These are phyloP conservation scores for Tothia fuscella DNA, from an alignment of 2,329 filamentous ascomycete genomes.

Conservation along the genomic window DNA sequence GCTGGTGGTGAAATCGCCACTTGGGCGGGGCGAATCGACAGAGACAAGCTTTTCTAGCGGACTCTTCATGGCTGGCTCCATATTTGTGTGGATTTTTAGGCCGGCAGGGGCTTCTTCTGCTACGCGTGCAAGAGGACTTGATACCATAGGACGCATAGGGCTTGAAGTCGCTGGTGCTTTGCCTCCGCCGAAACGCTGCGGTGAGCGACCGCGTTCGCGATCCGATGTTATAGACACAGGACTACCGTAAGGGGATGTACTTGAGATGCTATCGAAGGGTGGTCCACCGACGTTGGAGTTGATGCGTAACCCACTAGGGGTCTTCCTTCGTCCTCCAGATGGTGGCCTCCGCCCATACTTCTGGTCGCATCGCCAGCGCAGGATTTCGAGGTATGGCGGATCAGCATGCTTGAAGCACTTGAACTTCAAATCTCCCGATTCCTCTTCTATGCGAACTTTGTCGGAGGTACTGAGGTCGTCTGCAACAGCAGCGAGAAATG, in stretches of 20 bases:
- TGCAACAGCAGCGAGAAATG: constrained; percentile 73
- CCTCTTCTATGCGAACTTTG: constrained; percentile 88
- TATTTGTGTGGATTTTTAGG: constrained; percentile 25
- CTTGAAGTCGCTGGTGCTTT: constrained; percentile 51
- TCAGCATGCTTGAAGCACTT: constrained; percentile 91
- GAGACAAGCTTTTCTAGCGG: constrained; percentile 28
- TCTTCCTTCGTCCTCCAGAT: constrained; percentile 21
- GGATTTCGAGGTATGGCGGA: constrained; percentile 84
- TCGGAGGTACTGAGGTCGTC: constrained; percentile 67
- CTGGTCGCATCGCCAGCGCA: constrained; percentile 91
- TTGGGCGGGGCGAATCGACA: constrained; percentile 29
- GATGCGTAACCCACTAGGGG: constrained; percentile 32
- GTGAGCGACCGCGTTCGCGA: constrained; percentile 56
- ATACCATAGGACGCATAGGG: constrained; percentile 50
- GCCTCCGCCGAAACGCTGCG: constrained; percentile 46
- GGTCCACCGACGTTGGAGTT: constrained; percentile 37
- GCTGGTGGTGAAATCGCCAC: constrained; percentile 20
- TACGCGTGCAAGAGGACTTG: constrained; percentile 62
- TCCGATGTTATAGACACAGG: constrained; percentile 45
- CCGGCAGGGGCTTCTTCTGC: constrained; percentile 49
- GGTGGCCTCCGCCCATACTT: constrained; percentile 62
- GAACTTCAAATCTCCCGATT: constrained; percentile 80
- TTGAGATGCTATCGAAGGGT: constrained; percentile 16
- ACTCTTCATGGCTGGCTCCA: constrained; percentile 17
- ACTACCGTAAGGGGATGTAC: constrained; percentile 52